Evolutionary conservation across 2,329 filamentous ascomycete genomes (phyloP).

Genomic region (Colletotrichum sidae): DNA sequence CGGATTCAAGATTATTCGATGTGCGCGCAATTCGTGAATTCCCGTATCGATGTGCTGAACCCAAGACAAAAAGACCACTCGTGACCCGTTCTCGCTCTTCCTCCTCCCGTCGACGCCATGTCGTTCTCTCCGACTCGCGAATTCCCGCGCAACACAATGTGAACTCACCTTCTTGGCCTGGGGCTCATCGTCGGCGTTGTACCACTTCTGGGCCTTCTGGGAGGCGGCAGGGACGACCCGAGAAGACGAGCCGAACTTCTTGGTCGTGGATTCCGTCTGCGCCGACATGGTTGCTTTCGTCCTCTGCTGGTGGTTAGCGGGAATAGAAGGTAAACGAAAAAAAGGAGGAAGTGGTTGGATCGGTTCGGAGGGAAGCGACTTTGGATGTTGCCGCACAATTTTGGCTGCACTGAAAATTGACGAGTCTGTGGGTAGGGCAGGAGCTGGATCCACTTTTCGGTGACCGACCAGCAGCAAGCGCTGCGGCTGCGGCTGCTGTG

Average conservation of each 20-base stretch:
- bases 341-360: conserved; percentile 34
- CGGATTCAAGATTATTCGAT: not conserved
- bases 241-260: conserved; percentile 98
- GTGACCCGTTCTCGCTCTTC: conserved; percentile 5
- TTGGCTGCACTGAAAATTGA: conserved; percentile 29
- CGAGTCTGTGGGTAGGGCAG: conserved; percentile 41
- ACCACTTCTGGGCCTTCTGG: conserved; percentile 99
- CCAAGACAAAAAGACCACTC: conserved; percentile 18
- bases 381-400: conserved; percentile 2
- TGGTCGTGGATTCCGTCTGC: conserved; percentile 78
- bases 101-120: no score
- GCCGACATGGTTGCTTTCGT: conserved; percentile 71
- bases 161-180: conserved; percentile 93
- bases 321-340: conserved; percentile 41
- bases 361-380: conserved; percentile 30
- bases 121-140: not conserved
- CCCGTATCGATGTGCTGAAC: not conserved
- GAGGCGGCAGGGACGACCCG: conserved; percentile 86
- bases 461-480: not conserved
- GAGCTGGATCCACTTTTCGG: conserved; percentile 4
- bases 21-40: conserved; percentile 14
- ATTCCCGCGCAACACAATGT: conserved; percentile 39
- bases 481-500: no score
- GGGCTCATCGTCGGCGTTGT: conserved; percentile 92
- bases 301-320: conserved; percentile 37